Conservation (phyloP, 805 yeast genomes). For the Wickerhamomyces alni region DNA sequence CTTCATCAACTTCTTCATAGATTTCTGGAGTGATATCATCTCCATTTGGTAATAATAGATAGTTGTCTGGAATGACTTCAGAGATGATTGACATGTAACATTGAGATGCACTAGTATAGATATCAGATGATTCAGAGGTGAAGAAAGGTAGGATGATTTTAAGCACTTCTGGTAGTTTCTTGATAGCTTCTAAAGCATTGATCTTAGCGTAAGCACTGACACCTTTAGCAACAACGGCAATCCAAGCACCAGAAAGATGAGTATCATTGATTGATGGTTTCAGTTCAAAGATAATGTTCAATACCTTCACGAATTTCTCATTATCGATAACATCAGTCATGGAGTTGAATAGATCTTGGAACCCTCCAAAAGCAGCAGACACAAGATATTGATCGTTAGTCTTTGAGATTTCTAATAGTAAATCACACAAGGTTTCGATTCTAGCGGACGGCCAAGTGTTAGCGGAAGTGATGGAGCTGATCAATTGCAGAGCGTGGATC, state of each 20-base stretch:
- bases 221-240: constrained; percentile 89
- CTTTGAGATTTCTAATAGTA: constrained; percentile 67
- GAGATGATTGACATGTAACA: constrained; percentile 76
- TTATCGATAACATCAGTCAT: constrained; percentile 55
- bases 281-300: constrained; percentile 69
- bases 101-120: constrained; percentile 75
- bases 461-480: constrained; percentile 63
- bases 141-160: constrained; percentile 58
- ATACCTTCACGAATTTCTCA: constrained; percentile 56
- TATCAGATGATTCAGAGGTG: constrained; percentile 55
- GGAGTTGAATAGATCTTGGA: constrained; percentile 71
- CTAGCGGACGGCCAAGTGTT: constrained; percentile 77
- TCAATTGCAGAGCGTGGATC: constrained; percentile 73
- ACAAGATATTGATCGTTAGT: constrained; percentile 81
- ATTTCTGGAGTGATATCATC: constrained; percentile 36
- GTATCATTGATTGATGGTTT: constrained; percentile 79
- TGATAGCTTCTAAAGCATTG: constrained; percentile 46
- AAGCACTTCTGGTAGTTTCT: constrained; percentile 51
- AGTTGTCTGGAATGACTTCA: constrained; percentile 57
- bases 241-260: constrained; percentile 90
- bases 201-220: constrained; percentile 47
- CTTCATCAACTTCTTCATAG: constrained; percentile 51
- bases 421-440: constrained; percentile 69
- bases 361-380: constrained; percentile 76
- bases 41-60: constrained; percentile 44